Percentiles rank a stretch among this genome's conserved stretches.
These are phyloP conservation scores for Schwanniomyces vanrijiae DNA, from an alignment of 805 yeast genomes.

Conservation along the genomic window DNA sequence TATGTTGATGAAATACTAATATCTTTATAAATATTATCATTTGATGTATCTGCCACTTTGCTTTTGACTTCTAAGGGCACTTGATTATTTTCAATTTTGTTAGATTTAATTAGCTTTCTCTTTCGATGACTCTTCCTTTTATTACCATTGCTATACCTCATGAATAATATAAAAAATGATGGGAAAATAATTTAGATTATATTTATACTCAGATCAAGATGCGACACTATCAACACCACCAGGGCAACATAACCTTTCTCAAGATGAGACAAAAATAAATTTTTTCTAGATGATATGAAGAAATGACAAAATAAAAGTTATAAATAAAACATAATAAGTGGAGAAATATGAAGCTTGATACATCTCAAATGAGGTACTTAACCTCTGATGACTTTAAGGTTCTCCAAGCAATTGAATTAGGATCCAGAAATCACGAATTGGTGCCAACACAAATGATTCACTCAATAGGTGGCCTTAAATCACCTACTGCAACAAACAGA, in stretches of 20 bases:
- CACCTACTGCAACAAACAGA: constrained; percentile 73
- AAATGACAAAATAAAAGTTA: not conserved
- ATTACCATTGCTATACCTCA: not conserved
- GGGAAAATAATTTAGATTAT: no score
- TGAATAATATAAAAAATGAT: no score
- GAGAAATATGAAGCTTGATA: constrained; percentile 81
- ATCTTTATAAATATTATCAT: constrained; percentile 6
- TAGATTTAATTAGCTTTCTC: not conserved
- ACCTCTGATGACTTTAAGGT: constrained; percentile 89
- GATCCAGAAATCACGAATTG: constrained; percentile 89
- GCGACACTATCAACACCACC: not conserved
- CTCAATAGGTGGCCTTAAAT: constrained; percentile 73
- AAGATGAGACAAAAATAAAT: constrained; percentile 2
- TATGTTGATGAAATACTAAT: constrained; percentile 10
- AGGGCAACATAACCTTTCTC: not conserved
- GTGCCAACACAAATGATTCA: constrained; percentile 88
- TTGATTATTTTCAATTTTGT: not conserved
- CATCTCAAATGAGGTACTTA: constrained; percentile 89
- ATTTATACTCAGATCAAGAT: not conserved
- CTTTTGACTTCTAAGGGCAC: not conserved
- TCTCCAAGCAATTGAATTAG: constrained; percentile 84
- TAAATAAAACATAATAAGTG: not conserved
- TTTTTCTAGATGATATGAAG: not conserved
- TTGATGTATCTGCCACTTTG: constrained; percentile 2
- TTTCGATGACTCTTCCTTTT: not conserved